Conservation (phyloP, 2,329 filamentous ascomycete species). For the Plectosphaerella plurivora region DNA sequence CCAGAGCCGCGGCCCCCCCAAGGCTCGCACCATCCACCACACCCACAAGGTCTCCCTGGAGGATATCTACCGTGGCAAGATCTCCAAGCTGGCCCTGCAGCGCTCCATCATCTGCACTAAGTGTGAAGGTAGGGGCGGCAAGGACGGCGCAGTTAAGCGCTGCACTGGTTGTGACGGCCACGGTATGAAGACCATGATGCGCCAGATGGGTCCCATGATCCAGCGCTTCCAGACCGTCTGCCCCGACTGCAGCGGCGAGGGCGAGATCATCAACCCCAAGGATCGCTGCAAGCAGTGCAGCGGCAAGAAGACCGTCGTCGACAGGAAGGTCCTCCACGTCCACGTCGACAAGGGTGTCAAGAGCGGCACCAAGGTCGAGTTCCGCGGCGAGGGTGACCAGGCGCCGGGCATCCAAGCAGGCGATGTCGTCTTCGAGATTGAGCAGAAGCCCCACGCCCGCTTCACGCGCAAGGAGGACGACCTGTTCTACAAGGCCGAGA, state of each 20-base stretch:
- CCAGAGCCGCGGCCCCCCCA: conserved; percentile 72
- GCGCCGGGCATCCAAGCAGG: conserved; percentile 88
- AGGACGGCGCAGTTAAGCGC: conserved; percentile 94
- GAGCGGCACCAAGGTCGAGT: conserved; percentile 94
- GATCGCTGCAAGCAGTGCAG: conserved; percentile 95
- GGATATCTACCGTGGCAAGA: conserved; percentile 96
- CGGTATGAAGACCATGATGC: conserved; percentile 99
- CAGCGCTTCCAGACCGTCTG: conserved; percentile 99
- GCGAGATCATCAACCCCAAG: conserved; percentile 93
- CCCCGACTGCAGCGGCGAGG: conserved; percentile 96
- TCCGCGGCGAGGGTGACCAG: conserved; percentile 94
- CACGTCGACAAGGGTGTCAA: conserved; percentile 94
- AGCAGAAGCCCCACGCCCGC: conserved; percentile 94
- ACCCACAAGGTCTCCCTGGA: conserved; percentile 97
- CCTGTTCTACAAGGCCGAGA: conserved; percentile 89
- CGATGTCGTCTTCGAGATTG: conserved; percentile 97
- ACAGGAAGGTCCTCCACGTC: conserved; percentile 96
- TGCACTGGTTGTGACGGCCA: conserved; percentile 87
- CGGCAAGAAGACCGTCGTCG: conserved; percentile 96
- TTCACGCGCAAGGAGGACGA: conserved; percentile 97
- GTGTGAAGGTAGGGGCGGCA: conserved; percentile 91
- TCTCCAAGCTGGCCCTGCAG: conserved; percentile 94
- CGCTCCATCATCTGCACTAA: conserved; percentile 95
- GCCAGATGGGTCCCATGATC: conserved; percentile 99
- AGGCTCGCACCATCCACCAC: conserved; percentile 96